A percentile compares a stretch with the other conserved stretches of the same genome.
Conservation (phyloP, 1,284 basidiomycete species). For the Phenoliferia sp. region DNA sequence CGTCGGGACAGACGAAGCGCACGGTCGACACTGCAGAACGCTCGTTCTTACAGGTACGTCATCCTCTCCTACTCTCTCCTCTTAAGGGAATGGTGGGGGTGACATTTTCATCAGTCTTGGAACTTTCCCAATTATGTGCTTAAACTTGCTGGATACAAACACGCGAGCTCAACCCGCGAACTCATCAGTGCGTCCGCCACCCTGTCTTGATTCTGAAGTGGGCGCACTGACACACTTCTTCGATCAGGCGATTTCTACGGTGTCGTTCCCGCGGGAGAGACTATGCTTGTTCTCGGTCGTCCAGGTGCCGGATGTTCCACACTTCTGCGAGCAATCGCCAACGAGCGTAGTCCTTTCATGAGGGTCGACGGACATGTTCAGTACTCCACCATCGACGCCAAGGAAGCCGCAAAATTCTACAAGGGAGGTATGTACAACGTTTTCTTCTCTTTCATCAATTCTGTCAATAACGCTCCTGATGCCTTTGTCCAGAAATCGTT, state of each 20-base stretch:
- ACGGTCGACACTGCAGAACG: slow-evolving; percentile 50
- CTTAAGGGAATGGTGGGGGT: no score
- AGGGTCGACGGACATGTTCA: slow-evolving; percentile 50
- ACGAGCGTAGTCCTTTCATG: slow-evolving; percentile 38
- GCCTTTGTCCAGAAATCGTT: slow-evolving; percentile 44
- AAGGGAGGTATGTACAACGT: slow-evolving; percentile 55
- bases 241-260: slow-evolving; percentile 54
- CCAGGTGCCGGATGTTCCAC: slow-evolving; percentile 42
- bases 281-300: slow-evolving; percentile 52
- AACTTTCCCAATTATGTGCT: slow-evolving; percentile 58
- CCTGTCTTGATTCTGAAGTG: neutral
- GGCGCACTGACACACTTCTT: no score
- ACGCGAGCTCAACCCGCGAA: neutral
- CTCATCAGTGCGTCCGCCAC: neutral
- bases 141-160: neutral
- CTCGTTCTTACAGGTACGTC: slow-evolving; percentile 34
- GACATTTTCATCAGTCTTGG: no score
- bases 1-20: slow-evolving; percentile 48
- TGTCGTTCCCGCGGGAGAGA: slow-evolving; percentile 60
- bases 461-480: neutral
- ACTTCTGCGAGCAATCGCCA: slow-evolving; percentile 36
- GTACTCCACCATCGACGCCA: slow-evolving; percentile 52
- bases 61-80: no score
- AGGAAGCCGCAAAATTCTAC: slow-evolving; percentile 50
- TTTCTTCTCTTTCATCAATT: neutral